phyloP scores from a whole-genome alignment of 2,329 filamentous ascomycete species.

The Orbilia oligospora region DNA sequence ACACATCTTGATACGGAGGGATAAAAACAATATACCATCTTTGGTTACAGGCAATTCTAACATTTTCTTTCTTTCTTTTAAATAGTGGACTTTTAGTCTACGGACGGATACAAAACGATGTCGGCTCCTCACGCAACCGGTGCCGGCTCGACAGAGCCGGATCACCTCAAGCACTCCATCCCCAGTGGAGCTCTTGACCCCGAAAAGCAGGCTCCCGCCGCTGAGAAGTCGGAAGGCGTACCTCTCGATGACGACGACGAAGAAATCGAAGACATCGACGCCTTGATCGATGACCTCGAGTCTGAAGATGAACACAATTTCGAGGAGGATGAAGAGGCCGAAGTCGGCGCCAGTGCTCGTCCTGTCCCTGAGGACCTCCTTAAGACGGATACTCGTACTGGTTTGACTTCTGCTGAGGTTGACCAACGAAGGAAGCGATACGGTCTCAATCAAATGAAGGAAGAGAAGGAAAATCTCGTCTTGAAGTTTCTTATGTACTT shows the following conservation, averaged over 20 bases:
- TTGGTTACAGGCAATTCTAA: conserved; percentile 32
- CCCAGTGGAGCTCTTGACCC: conserved; percentile 76
- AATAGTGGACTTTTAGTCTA: conserved; percentile 60
- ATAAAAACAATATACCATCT: not conserved
- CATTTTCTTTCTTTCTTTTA: conserved; percentile 8
- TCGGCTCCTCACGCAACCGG: conserved; percentile 61
- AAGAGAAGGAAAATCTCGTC: conserved; percentile 87
- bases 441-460: conserved; percentile 90
- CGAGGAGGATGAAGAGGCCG: conserved; percentile 73
- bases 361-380: conserved; percentile 81
- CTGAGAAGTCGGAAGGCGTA: conserved; percentile 63
- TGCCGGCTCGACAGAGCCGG: conserved; percentile 61
- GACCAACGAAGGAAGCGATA: conserved; percentile 76
- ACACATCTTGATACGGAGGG: not conserved
- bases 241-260: conserved; percentile 74
- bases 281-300: conserved; percentile 88
- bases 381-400: conserved; percentile 79
- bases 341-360: conserved; percentile 71
- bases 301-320: conserved; percentile 80
- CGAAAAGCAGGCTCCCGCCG: conserved; percentile 61
- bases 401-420: conserved; percentile 82
- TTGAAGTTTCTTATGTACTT: conserved; percentile 88
- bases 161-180: conserved; percentile 74
- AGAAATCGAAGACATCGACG: conserved; percentile 86
- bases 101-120: conserved; percentile 62